Conservation (phyloP, 805 yeast genomes). For the Pichia membranifaciens region DNA sequence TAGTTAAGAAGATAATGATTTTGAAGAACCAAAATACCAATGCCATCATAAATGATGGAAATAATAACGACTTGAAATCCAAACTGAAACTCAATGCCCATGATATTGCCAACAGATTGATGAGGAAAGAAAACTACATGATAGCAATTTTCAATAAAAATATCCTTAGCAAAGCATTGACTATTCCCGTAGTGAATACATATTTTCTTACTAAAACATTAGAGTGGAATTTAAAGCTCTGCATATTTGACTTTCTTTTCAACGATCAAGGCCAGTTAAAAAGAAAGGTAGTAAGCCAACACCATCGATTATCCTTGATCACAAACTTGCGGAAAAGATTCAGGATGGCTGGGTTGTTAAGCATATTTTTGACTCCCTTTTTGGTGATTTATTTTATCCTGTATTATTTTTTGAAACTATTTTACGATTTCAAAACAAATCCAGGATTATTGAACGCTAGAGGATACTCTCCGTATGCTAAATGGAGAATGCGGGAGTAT, state of each 20-base stretch:
- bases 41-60: slow-evolving; percentile 42
- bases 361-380: slow-evolving; percentile 78
- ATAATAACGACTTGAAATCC: slow-evolving; percentile 49
- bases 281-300: slow-evolving; percentile 61
- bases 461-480: slow-evolving; percentile 90
- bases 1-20: slow-evolving; percentile 68
- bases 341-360: slow-evolving; percentile 80
- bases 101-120: slow-evolving; percentile 88
- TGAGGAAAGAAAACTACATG: slow-evolving; percentile 92
- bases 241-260: slow-evolving; percentile 82
- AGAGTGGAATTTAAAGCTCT: slow-evolving; percentile 90
- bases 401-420: slow-evolving; percentile 81
- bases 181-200: slow-evolving; percentile 28
- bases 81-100: slow-evolving; percentile 82
- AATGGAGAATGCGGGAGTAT: slow-evolving; percentile 91
- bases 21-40: slow-evolving; percentile 82
- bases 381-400: slow-evolving; percentile 76
- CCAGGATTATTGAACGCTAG: slow-evolving; percentile 80
- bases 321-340: slow-evolving; percentile 73
- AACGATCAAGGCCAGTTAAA: slow-evolving; percentile 79
- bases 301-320: slow-evolving; percentile 59
- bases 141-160: slow-evolving; percentile 83
- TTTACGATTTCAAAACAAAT: slow-evolving; percentile 84
- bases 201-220: slow-evolving; percentile 69
- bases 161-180: slow-evolving; percentile 60